Conservation (phyloP, 164 flowering plant species). For the Aristolochia contorta region DNA sequence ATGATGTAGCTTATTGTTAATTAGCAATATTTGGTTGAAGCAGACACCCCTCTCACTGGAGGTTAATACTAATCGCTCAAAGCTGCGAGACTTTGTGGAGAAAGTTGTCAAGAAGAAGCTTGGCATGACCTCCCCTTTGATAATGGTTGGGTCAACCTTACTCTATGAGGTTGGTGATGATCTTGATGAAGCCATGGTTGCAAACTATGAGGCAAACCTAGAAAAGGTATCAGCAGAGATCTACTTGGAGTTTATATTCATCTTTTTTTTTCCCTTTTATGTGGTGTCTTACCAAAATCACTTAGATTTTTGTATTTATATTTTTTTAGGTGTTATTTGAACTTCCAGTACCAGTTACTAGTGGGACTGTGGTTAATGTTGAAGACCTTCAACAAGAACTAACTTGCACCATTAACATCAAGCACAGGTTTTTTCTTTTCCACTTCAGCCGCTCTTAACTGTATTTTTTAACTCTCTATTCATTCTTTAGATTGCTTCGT, state of each 20-base stretch:
- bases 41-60: slow-evolving; percentile 81
- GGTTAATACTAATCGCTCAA: slow-evolving; percentile 59
- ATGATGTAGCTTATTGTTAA: slow-evolving; percentile 7
- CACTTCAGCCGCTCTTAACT: not conserved
- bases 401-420: slow-evolving; percentile 67
- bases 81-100: slow-evolving; percentile 78
- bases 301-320: not conserved
- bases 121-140: slow-evolving; percentile 76
- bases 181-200: slow-evolving; percentile 66
- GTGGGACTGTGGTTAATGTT: slow-evolving; percentile 65
- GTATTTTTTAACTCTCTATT: not conserved
- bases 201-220: slow-evolving; percentile 66
- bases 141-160: slow-evolving; percentile 77
- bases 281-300: not conserved
- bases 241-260: slow-evolving; percentile 1
- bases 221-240: slow-evolving; percentile 49
- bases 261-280: not conserved
- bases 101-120: slow-evolving; percentile 86
- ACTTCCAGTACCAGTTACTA: slow-evolving; percentile 71
- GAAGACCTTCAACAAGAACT: slow-evolving; percentile 93
- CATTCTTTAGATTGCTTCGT: not conserved
- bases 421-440: slow-evolving; percentile 51
- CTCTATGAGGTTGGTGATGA: slow-evolving; percentile 96
- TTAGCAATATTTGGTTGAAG: slow-evolving; percentile 13
- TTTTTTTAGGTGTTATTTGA: slow-evolving; percentile 51